Base-by-base conservation (phyloP, 1,284 basidiomycete genomes). In the Cryptococcus jaspeensis region DNA sequence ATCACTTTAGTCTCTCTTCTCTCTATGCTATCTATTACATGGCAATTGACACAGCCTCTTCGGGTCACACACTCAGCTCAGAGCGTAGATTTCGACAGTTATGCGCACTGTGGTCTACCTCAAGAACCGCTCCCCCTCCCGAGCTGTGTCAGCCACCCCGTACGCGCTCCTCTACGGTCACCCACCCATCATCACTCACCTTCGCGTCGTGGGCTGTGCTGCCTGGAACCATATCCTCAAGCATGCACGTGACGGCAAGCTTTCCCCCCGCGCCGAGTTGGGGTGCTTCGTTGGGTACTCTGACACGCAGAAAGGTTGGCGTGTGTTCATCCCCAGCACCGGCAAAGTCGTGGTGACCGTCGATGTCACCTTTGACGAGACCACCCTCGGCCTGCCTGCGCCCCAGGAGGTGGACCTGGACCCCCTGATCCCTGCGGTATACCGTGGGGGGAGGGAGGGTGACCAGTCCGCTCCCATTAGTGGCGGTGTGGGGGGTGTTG, bases 51-150 rank as follows among this genome's bases (percentile, higher is more conserved):
- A n/a, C n/a, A n/a, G n/a, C n/a, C n/a, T n/a, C n/a, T n/a, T n/a
- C n/a, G n/a, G n/a, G n/a, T n/a, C n/a, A n/a, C n/a, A n/a, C n/a
- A n/a, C n/a, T n/a, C n/a, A n/a, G n/a, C n/a, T n/a, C n/a, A n/a
- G n/a, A n/a, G n/a, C n/a, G n/a, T n/a, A n/a, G n/a, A n/a, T n/a
- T n/a, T n/a, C n/a, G n/a, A n/a, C n/a, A n/a, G n/a, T n/a, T n/a
- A n/a, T n/a, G n/a, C n/a, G n/a, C n/a, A 52, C 32, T 44, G 48
- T 50, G 52, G 55, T 44, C 44, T 59, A 60, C 23, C 36, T 52
- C 23, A 52, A 48, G n/a, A 56, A 56, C 37, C 51, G 48, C 39
- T 54, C 40, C 41, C 52, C 46, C 2, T 48, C 46, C n/a, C 44
- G 44, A 16, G 11, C 18, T 8, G 20, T 45, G 12, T 16, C 44